Evolutionary conservation across 192 early-diverging fungal species (phyloP), one percentile per base, ranked within the genome.

Genomic region (Coemansia aciculifera): DNA sequence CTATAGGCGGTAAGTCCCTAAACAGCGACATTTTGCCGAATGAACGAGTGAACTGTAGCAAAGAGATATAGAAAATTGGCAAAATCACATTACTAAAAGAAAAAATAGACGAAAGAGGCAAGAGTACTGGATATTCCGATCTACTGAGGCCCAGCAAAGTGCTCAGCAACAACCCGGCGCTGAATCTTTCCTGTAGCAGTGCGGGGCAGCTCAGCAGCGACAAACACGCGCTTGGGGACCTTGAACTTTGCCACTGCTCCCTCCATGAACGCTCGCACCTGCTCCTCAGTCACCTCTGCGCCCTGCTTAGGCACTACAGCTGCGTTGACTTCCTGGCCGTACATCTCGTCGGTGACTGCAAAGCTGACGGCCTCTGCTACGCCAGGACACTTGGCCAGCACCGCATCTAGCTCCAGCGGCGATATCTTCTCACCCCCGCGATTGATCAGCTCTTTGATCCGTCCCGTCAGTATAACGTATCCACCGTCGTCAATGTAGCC

Each of bases 361-460:
- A 93, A 94, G 46, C 85, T 86, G 19, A 91, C 88, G 2, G 90
- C 93, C 67, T 94, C 92, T 21, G 84, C 83, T 9, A 93, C 85
- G 48, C 81, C 85, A 13, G 87, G 89, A 44, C 90, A 89, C 60
- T 83, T 81, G 29, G 92, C 83, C 56, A 94, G 77, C 40, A 87
- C 84, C 13, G 83, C 84, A 68, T 94, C 93, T 2, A 95, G 81
- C 74, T 95, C 94, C 17, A 94, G 69, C 3, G 94, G 94, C n/a
- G 90, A 93, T 64, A 95, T 94, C 78, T 92, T 95, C 74, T 94
- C 94, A 27, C 94, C 94, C 38, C 93, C 93, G 51, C 94, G 90
- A 74, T 93, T 95, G 64, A 95, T 95, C 63, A 92, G 83, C 75
- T 94, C 94, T 85, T 95, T 94, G 76, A 92, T 92, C 44, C 94